Evolutionary conservation across 2,329 filamentous ascomycete genomes (phyloP).

Genomic region (Pseudonectria foliicola): DNA sequence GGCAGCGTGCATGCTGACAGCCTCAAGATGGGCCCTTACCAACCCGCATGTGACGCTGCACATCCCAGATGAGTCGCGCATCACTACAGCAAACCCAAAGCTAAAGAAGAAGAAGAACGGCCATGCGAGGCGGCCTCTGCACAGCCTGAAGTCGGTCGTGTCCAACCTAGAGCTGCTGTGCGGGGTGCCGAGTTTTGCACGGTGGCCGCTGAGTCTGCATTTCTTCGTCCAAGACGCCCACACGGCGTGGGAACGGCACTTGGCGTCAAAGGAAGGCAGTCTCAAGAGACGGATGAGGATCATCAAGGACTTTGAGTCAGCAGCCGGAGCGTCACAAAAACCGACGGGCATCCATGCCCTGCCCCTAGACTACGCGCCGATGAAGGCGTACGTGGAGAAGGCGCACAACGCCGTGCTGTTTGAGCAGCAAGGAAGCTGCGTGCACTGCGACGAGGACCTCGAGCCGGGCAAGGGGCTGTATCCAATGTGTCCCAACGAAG

Average conservation of each 20-base stretch:
- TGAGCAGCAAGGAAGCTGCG: constrained; percentile 48
- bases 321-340: constrained; percentile 6
- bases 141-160: constrained; percentile 60
- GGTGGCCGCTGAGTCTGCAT: constrained; percentile 75
- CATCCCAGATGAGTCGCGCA: constrained; percentile 58
- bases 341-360: constrained; percentile 47
- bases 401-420: constrained; percentile 46
- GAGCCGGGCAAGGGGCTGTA: constrained; percentile 44
- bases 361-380: constrained; percentile 45
- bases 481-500: constrained; percentile 46
- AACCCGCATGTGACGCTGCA: constrained; percentile 77
- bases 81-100: constrained; percentile 41
- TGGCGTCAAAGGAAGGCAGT: constrained; percentile 33
- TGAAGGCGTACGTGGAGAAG: constrained; percentile 50
- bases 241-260: constrained; percentile 58
- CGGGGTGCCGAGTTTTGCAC: constrained; percentile 67
- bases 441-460: constrained; percentile 43
- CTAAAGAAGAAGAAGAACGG: constrained; percentile 44
- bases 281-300: constrained; percentile 35
- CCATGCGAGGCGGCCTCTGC: constrained; percentile 48
- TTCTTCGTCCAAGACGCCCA: constrained; percentile 71
- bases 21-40: constrained; percentile 79
- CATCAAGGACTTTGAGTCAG: constrained; percentile 45
- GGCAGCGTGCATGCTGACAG: constrained; percentile 1
- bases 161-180: constrained; percentile 77